These are phyloP conservation scores for Phytophthora brassicae DNA, from an alignment of 352 stramenopile genomes.

Conservation along the genomic window DNA sequence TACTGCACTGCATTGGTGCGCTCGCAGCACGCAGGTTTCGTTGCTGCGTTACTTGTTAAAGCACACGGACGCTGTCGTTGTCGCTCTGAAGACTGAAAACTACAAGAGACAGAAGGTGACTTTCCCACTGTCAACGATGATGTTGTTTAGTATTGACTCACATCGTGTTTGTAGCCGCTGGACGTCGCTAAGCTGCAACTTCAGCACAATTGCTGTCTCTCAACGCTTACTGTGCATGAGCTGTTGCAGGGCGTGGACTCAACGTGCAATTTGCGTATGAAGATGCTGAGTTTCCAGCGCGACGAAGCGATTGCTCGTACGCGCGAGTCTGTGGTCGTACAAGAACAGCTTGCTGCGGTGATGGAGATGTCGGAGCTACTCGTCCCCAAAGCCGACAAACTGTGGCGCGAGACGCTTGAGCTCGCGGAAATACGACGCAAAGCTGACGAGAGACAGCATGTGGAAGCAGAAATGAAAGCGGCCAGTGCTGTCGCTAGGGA, in stretches of 20 bases:
- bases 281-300: conserved; percentile 58
- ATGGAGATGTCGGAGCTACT: conserved; percentile 31
- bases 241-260: conserved; percentile 48
- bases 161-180: conserved; percentile 35
- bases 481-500: conserved; percentile 10
- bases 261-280: conserved; percentile 61
- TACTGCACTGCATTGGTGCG: conserved; percentile 72
- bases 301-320: conserved; percentile 26
- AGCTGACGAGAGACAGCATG: conserved; percentile 36
- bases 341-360: conserved; percentile 35
- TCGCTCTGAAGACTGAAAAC: conserved; percentile 52
- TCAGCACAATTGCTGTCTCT: conserved; percentile 24
- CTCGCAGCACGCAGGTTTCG: conserved; percentile 46
- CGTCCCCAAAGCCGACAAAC: conserved; percentile 30
- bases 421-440: conserved; percentile 42
- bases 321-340: conserved; percentile 8
- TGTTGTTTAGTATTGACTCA: too few species aligned
- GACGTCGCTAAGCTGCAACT: conserved; percentile 56
- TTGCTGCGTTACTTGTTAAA: conserved; percentile 62
- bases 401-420: conserved; percentile 41
- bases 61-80: conserved; percentile 52
- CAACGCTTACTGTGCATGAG: conserved; percentile 36
- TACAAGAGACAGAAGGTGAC: conserved; percentile 57
- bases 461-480: conserved; percentile 31
- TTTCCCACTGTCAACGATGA: too few species aligned